phyloP scores from a whole-genome alignment of 164 flowering plant species.

The Vitis rotundifolia region DNA sequence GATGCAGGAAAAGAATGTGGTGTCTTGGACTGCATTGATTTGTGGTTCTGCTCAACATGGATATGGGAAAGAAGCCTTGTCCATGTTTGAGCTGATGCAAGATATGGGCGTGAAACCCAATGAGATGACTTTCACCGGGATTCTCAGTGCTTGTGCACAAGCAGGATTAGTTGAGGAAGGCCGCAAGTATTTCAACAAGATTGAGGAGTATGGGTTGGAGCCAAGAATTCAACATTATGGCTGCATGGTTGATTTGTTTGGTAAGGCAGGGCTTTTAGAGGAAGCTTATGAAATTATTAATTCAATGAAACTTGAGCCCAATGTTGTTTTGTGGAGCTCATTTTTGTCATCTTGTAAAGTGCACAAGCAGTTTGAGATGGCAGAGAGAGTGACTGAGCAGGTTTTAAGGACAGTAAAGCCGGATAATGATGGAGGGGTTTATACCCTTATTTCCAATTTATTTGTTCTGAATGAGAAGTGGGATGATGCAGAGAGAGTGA shows the following conservation, averaged over 20 bases:
- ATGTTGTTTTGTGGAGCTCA: conserved; percentile 61
- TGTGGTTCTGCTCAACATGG: conserved; percentile 58
- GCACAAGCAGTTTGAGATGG: conserved; percentile 60
- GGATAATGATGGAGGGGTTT: conserved; percentile 67
- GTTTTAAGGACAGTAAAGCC: conserved; percentile 46
- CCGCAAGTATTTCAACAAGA: conserved; percentile 36
- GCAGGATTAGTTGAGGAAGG: conserved; percentile 52
- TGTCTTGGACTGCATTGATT: conserved; percentile 56
- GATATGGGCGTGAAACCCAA: conserved; percentile 40
- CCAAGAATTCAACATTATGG: conserved; percentile 62
- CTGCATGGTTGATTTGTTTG: conserved; percentile 66
- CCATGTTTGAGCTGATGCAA: conserved; percentile 46
- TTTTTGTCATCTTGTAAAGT: conserved; percentile 58
- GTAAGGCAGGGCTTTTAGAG: conserved; percentile 58
- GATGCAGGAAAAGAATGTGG: conserved; percentile 50
- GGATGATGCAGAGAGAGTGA: conserved; percentile 53
- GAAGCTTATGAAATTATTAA: conserved; percentile 61
- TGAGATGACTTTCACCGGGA: conserved; percentile 58
- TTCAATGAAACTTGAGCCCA: conserved; percentile 53
- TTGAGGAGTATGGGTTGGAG: conserved; percentile 40
- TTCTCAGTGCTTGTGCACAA: conserved; percentile 57
- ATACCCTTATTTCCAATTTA: conserved; percentile 50
- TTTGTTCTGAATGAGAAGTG: conserved; percentile 53
- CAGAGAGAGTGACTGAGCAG: conserved; percentile 51
- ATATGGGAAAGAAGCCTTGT: conserved; percentile 34